Evolutionary conservation across 345 rosid genomes (phyloP), one percentile per base, ranked within the genome.

Genomic region (Theobroma cacao): DNA sequence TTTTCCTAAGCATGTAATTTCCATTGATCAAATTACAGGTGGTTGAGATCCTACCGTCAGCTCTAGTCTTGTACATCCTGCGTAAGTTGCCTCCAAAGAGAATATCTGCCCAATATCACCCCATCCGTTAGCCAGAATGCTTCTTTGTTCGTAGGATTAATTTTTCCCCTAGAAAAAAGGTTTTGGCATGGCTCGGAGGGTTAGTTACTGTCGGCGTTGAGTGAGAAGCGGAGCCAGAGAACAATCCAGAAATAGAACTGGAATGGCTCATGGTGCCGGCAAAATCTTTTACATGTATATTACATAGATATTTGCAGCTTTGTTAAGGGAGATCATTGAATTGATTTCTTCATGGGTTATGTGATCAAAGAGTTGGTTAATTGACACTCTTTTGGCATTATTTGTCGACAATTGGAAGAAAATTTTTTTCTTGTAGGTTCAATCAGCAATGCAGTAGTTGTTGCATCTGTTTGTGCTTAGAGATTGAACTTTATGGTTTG

Each of bases 31-130:
- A 83, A 87, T 61, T 22, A 55, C 94, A 97, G 98, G 82, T 97
- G 48, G 98, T 90, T 15, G 99, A 97, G 93, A 93, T 97, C 76
- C 90, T 94, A 66, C 99, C 99, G 74, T 94, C 99, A 2, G 96
- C 99, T 45, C 84, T 97, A 18, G 98, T 94, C 77, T 92, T 97
- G 61, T 94, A 84, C 82, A 94, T 97, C 80, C 84, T 97, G 66
- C 97, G 98, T 4, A 93, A 94, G 90, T 76, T 94, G 91, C 98
- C 98, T 64, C 97, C 98, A 30, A 97, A 93, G 90, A 88, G 98
- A 89, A 76, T 93, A 66, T 94, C 98, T 1, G 94, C 95, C 24
- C 98, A 97, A 52, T 94, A 97, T 86, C 98, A 94, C 82, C 98
- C 93, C 1, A 97, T 94, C 77, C 91, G 90, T 40, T 96, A 91